phyloP scores from a whole-genome alignment of 2,329 filamentous ascomycete genomes.

The Rhinocladiella similis region DNA sequence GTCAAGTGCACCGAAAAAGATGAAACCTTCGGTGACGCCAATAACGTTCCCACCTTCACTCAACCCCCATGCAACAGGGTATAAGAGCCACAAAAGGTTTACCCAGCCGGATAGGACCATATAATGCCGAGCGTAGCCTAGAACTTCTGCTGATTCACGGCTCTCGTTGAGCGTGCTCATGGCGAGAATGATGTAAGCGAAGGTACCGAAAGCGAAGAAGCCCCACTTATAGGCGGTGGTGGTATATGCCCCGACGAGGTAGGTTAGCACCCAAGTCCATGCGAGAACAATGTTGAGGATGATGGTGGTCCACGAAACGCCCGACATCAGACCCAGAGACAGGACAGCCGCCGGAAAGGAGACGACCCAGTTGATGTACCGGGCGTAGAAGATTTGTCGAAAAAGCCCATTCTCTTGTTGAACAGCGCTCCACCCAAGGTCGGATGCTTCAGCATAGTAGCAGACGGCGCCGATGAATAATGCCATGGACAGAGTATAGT shows the following conservation, averaged over 20 bases:
- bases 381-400: conserved; percentile 57
- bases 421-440: conserved; percentile 50
- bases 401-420: conserved; percentile 38
- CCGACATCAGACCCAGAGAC: conserved; percentile 52
- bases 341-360: conserved; percentile 49
- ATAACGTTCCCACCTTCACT: conserved; percentile 56
- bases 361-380: conserved; percentile 58
- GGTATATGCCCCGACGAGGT: conserved; percentile 53
- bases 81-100: conserved; percentile 41
- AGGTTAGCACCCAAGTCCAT: conserved; percentile 55
- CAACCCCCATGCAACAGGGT: conserved; percentile 56
- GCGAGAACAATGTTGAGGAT: conserved; percentile 51
- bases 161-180: conserved; percentile 46
- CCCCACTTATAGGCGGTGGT: conserved; percentile 58
- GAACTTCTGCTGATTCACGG: conserved; percentile 40
- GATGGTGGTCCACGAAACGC: conserved; percentile 59
- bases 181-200: conserved; percentile 50
- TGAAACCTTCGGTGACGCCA: conserved; percentile 45
- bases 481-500: conserved; percentile 55
- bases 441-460: conserved; percentile 56
- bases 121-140: conserved; percentile 50
- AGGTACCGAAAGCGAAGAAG: conserved; percentile 55
- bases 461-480: conserved; percentile 51
- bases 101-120: conserved; percentile 47
- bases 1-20: conserved; percentile 59